Evolutionary conservation across 1,139 yeast species (phyloP).

Genomic region (Entelexis paramagnoliae): DNA sequence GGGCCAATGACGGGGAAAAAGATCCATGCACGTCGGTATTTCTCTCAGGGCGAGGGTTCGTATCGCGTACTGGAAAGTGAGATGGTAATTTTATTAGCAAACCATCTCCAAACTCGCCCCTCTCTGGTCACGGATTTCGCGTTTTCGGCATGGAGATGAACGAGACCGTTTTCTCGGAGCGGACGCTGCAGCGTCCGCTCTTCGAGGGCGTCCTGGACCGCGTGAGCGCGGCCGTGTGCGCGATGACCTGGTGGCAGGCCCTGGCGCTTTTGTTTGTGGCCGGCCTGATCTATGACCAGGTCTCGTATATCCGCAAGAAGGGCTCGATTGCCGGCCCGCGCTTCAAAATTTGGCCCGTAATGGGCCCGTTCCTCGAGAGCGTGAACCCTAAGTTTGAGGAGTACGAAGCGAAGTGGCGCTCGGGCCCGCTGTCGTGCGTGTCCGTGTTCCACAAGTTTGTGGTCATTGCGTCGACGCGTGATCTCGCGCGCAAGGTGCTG

Average conservation of each 20-base stretch:
- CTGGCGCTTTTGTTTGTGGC: conserved; percentile 42
- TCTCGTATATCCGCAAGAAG: conserved; percentile 63
- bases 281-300: conserved; percentile 64
- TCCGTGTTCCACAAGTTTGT: conserved; percentile 97
- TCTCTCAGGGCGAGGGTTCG: conserved; percentile 1
- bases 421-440: conserved; percentile 91
- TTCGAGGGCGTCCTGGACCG: conserved; percentile 1
- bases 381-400: conserved; percentile 93
- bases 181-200: conserved; percentile 2
- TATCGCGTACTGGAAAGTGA: conserved; percentile 1
- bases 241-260: conserved; percentile 27
- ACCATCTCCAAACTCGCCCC: background rate
- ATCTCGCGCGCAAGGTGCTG: conserved; percentile 78
- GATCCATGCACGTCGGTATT: background rate
- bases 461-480: conserved; percentile 85
- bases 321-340: conserved; percentile 86
- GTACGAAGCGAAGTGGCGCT: conserved; percentile 83
- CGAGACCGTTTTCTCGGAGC: conserved; percentile 6
- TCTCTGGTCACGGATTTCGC: background rate
- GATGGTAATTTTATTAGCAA: background rate
- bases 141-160: conserved; percentile 1
- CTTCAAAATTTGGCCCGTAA: conserved; percentile 81
- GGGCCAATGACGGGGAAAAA: background rate
- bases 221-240: background rate
- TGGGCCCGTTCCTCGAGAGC: conserved; percentile 94